Conservation (phyloP, 352 stramenopile genomes). For the Thraustochytrium sp. region DNA sequence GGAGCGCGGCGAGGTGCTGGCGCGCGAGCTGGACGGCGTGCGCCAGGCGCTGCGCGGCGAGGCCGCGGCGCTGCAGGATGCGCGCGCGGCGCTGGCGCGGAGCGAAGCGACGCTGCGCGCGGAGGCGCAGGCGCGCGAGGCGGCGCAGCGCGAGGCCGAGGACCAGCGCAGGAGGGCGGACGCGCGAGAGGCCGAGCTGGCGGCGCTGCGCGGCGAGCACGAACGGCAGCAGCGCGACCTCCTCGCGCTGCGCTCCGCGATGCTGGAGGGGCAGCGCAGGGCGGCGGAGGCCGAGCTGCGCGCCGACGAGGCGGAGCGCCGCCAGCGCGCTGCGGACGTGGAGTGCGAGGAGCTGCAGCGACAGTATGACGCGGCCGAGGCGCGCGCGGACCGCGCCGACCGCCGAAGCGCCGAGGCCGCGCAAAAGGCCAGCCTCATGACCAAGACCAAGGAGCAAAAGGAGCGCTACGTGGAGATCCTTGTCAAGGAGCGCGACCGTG, state of each 20-base stretch:
- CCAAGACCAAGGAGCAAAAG: conserved; percentile 6
- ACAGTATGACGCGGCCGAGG: conserved; percentile 3
- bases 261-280: background rate
- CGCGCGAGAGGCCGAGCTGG: background rate
- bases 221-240: background rate
- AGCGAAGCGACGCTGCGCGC: background rate
- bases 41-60: background rate
- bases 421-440: background rate
- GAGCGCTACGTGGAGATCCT: background rate
- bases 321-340: background rate
- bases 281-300: background rate
- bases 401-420: background rate
- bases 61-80: background rate
- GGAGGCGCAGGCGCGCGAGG: background rate
- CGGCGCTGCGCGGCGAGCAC: background rate
- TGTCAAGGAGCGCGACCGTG: conserved; percentile 13
- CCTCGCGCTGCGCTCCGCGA: background rate
- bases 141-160: background rate
- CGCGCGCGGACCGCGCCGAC: background rate
- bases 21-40: background rate
- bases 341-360: background rate
- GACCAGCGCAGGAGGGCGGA: background rate
- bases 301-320: background rate
- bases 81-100: background rate
- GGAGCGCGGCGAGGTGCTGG: background rate